Evolutionary conservation across 768 basidiomycete genomes (phyloP), one percentile per base, ranked within the genome.

Genomic region (Leucosporidium yakuticum): DNA sequence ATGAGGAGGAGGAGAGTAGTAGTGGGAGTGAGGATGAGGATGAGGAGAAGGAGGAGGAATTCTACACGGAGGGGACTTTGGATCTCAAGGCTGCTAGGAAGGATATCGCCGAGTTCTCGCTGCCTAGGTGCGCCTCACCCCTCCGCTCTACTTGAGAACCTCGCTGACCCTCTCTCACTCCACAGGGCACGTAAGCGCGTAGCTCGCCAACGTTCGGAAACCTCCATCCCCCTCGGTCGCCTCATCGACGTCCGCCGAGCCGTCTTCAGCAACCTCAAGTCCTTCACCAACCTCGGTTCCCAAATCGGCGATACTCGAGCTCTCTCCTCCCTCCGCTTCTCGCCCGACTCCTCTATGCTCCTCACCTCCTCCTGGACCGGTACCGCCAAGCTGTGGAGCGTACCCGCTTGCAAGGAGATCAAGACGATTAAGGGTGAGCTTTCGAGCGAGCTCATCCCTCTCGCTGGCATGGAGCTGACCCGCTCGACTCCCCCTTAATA

Each of bases 241-340:
- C 86, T 98, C 62, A 88, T 98, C 68, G 95, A 97, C 77, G 85
- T 92, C 51, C 86, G 96, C 50, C 96, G 96, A 79, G 89, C 88
- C 71, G 84, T 95, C 32, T 97, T 91, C 74, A 81, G 84, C 3
- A 87, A 92, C 73, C 87, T 99, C 73, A 95, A 96, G 91, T 89
- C 87, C 79, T 93, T 90, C 79, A 83, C 86, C 58, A 95, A 93
- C 75, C 85, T 98, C 55, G 96, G 96, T 29, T 97, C 96, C 0
- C 95, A 98, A 83, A 93, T 98, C 73, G 96, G 93, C 63, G 96
- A 97, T 78, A 93, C 96, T 73, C 85, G 96, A 53, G 93, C 96
- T 1, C 85, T 98, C 71, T 88, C 92, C 3, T 87, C 89, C 80
- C 90, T 97, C 34, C 88, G 96, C 49, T 98, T 98, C 78, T 86